phyloP scores from a whole-genome alignment of 352 stramenopile genomes.

The Globisporangium iwayamae region DNA sequence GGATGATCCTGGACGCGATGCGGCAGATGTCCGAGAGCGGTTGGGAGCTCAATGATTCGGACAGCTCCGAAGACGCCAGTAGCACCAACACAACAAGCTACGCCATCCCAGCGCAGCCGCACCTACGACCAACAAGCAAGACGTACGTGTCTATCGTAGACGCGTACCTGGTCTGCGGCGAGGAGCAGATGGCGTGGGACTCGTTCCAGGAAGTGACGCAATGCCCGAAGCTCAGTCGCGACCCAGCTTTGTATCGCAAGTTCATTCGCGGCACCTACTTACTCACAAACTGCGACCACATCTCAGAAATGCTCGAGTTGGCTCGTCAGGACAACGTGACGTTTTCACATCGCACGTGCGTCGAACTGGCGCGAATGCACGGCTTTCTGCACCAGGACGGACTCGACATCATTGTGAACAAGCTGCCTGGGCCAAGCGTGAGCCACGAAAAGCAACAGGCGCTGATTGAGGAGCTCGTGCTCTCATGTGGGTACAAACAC shows the following conservation, averaged over 20 bases:
- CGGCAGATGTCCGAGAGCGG: constrained; percentile 37
- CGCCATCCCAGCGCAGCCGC: constrained; percentile 41
- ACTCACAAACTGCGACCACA: constrained; percentile 56
- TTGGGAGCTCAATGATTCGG: constrained; percentile 23
- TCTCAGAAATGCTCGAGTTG: constrained; percentile 44
- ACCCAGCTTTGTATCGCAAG: constrained; percentile 61
- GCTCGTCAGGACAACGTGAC: constrained; percentile 44
- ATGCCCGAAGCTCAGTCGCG: constrained; percentile 33
- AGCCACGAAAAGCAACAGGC: constrained; percentile 31
- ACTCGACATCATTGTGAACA: constrained; percentile 42
- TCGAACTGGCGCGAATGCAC: constrained; percentile 65
- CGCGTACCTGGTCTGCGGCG: constrained; percentile 65
- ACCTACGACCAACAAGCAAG: constrained; percentile 56
- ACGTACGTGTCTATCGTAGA: constrained; percentile 74
- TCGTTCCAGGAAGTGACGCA: constrained; percentile 44
- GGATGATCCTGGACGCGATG: constrained; percentile 59
- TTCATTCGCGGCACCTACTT: constrained; percentile 68
- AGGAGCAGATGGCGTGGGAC: constrained; percentile 56
- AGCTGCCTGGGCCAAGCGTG: constrained; percentile 23
- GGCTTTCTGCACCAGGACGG: constrained; percentile 47
- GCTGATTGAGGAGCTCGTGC: constrained; percentile 64
- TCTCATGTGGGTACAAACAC: constrained; percentile 66
- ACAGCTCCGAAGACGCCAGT: not conserved
- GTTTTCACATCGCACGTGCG: constrained; percentile 62
- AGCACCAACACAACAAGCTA: not conserved